These are phyloP conservation scores for Scolecobasidium constrictum DNA, from an alignment of 2,329 filamentous ascomycete genomes.

Conservation along the genomic window DNA sequence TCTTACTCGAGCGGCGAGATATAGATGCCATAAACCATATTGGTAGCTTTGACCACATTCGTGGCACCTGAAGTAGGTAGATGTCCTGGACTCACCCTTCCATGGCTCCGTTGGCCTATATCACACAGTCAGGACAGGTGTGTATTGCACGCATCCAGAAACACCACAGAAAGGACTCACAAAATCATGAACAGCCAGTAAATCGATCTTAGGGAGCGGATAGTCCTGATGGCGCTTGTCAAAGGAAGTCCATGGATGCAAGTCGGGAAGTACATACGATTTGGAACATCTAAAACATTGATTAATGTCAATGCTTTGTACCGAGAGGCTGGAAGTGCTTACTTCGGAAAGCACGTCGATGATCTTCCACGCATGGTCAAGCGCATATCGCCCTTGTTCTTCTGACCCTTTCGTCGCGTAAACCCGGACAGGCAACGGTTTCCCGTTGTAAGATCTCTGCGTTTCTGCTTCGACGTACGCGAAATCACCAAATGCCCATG, in stretches of 20 bases:
- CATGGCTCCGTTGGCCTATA: no score
- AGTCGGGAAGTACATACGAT: no score
- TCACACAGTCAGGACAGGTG: no score
- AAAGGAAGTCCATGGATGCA: no score
- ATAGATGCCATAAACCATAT: no score
- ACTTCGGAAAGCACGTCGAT: slow-evolving; percentile 98
- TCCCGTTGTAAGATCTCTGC: slow-evolving; percentile 79
- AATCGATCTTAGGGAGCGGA: slow-evolving; percentile 85
- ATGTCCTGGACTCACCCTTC: no score
- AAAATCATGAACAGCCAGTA: slow-evolving; percentile 89
- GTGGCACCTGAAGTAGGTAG: no score
- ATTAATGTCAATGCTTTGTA: no score
- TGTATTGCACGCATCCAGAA: slow-evolving; percentile 94
- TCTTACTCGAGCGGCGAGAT: no score
- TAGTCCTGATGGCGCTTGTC: slow-evolving; percentile 91
- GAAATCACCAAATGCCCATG: slow-evolving; percentile 94
- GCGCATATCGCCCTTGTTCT: slow-evolving; percentile 78
- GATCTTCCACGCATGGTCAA: slow-evolving; percentile 84
- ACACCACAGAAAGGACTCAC: slow-evolving; percentile 81
- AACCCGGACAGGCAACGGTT: slow-evolving; percentile 82
- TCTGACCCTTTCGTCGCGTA: slow-evolving; percentile 94
- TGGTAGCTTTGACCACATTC: no score
- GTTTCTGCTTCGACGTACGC: slow-evolving; percentile 93
- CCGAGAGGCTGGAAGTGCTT: no score
- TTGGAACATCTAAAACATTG: no score